Evolutionary conservation across 352 stramenopile species (phyloP).

Genomic region (Thalassiosira exigua): DNA sequence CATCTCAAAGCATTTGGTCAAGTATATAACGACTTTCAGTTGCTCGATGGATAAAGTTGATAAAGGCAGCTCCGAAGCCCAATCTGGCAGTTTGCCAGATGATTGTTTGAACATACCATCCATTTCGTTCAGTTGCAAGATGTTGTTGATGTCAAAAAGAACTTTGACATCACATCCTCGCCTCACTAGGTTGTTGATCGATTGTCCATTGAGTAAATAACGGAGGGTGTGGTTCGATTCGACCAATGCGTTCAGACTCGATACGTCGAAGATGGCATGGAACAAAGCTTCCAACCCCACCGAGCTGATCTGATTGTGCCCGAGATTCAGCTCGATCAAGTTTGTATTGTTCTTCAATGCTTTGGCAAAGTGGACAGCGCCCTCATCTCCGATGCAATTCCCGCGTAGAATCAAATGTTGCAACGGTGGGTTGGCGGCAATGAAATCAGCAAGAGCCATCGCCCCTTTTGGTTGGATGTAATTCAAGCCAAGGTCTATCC

Average conservation of each 20-base stretch:
- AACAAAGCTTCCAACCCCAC: conserved; percentile 3
- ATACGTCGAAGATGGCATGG: conserved; percentile 11
- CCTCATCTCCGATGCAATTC: conserved; percentile 8
- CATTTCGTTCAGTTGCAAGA: conserved; percentile 16
- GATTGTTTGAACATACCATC: conserved; percentile 8
- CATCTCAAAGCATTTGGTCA: conserved; percentile 19
- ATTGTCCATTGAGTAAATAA: background rate
- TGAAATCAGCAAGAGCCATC: background rate
- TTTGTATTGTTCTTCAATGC: conserved; percentile 15
- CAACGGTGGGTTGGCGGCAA: conserved; percentile 5
- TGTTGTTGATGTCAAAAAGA: background rate
- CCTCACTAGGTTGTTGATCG: background rate
- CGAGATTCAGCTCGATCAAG: conserved; percentile 12
- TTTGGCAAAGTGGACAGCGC: background rate
- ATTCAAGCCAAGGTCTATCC: conserved; percentile 10
- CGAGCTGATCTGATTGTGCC: conserved; percentile 6
- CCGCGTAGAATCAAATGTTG: conserved; percentile 6
- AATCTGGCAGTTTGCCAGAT: conserved; percentile 11
- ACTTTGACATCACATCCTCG: background rate
- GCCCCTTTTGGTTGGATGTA: conserved; percentile 7
- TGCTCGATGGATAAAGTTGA: background rate
- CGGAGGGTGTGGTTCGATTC: conserved; percentile 4
- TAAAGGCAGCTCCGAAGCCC: conserved; percentile 1
- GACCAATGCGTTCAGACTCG: conserved; percentile 13
- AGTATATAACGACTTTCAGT: conserved; percentile 10